Evolutionary conservation across 352 stramenopile species (phyloP), one percentile per base, ranked within the genome.

Genomic region (Heterotrichella gracilis): DNA sequence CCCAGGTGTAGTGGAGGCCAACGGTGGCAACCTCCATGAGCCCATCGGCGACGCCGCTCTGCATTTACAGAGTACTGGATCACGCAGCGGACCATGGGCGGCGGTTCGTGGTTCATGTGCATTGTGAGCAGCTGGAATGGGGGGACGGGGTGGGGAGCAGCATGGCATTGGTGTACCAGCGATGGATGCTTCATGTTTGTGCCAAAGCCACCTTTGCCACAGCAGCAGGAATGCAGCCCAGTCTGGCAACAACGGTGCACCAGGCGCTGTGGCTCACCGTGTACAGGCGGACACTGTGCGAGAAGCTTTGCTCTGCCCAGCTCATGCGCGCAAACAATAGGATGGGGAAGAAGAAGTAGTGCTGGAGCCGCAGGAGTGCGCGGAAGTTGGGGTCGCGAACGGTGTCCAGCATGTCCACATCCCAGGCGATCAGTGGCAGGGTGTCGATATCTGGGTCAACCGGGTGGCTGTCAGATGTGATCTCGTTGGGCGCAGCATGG

Each of bases 381-480:
- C 74, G 3, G 81, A 88, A 40, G 89, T 81, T 70, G 82, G 21
- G 24, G 9, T 20, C 4, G 20, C 2, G 21, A 2, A 25, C 22
- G 23, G 25, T 21, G 75, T 86, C 81, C 2, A 88, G 87, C 82
- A 96, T 94, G 70, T 93, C 87, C 69, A 93, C 80, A 68, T 83
- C 93, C 89, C 90, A 98, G 25, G 92, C 90, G 14, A 98, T 78
- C 40, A 97, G 75, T 64, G 92, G 92, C 87, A 96, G 95, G 0
- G 90, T 98, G 79, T 98, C 90, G 73, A 98, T 96, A 72, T 98
- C 92, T 9, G 90, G 89, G 79, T 98, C 92, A 42, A 87, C 90
- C 75, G 89, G 82, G 73, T 85, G 80, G 25, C 79, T 77, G 25
- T 86, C 80, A 21, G 84, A 82, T 17, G 76, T 77, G 71, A 84